These are phyloP conservation scores for Tephrocybe sp. DNA, from an alignment of 768 basidiomycete species.

Conservation along the genomic window DNA sequence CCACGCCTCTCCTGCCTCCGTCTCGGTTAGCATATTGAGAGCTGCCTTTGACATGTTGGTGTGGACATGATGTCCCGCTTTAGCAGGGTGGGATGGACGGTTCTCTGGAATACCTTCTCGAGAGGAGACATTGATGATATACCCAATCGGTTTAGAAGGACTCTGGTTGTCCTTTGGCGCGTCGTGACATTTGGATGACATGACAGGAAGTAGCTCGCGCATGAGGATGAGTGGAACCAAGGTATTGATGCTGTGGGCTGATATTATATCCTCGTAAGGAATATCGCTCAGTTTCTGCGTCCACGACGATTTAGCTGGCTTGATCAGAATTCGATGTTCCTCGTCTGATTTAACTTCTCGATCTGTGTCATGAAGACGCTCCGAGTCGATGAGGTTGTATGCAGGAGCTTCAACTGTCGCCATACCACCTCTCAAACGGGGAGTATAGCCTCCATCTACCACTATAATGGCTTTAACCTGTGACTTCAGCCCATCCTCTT, in stretches of 20 bases:
- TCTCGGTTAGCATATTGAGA: slow-evolving; percentile 37
- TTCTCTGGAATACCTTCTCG: slow-evolving; percentile 34
- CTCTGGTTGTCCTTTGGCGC: neutral
- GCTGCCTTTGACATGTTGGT: slow-evolving; percentile 40
- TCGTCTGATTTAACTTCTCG: neutral
- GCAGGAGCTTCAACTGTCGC: neutral
- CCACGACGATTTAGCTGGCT: slow-evolving; percentile 28
- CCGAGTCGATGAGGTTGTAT: neutral
- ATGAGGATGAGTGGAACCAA: slow-evolving; percentile 38
- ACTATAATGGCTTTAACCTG: slow-evolving; percentile 3
- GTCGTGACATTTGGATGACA: slow-evolving; percentile 12
- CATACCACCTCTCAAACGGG: slow-evolving; percentile 21
- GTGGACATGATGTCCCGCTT: slow-evolving; percentile 31
- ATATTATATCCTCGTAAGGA: slow-evolving; percentile 35
- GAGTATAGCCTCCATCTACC: slow-evolving; percentile 14
- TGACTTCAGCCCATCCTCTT: slow-evolving; percentile 20
- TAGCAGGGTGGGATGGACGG: slow-evolving; percentile 20
- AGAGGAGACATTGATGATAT: slow-evolving; percentile 36
- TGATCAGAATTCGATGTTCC: slow-evolving; percentile 4
- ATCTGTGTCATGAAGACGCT: neutral
- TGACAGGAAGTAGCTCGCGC: slow-evolving; percentile 30
- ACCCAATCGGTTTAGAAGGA: slow-evolving; percentile 15
- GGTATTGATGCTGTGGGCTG: slow-evolving; percentile 35
- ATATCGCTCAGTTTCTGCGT: slow-evolving; percentile 31
- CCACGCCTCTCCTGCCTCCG: slow-evolving; percentile 30